phyloP scores from a whole-genome alignment of 148 eudicot species.

The Mesembryanthemum crystallinum region DNA sequence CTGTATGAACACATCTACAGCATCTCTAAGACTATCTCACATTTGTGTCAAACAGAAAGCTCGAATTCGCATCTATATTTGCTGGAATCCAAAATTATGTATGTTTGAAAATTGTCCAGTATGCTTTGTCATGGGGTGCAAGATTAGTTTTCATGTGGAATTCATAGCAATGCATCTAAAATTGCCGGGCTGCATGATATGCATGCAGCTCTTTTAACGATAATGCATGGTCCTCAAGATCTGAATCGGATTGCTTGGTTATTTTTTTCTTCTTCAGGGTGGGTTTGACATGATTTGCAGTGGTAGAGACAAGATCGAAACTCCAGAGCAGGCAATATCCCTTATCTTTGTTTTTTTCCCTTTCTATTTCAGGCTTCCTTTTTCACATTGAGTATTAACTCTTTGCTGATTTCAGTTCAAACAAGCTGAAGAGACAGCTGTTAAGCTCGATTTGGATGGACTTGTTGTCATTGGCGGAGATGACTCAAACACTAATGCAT shows the following conservation, averaged over 20 bases:
- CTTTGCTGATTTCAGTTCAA: conserved; percentile 60
- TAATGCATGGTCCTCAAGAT: background rate
- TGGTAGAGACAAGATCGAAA: conserved; percentile 99
- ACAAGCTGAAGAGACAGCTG: conserved; percentile 91
- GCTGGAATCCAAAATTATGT: background rate
- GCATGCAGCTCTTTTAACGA: background rate
- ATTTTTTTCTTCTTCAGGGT: conserved; percentile 48
- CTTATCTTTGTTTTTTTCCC: background rate
- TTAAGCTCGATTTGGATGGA: conserved; percentile 94
- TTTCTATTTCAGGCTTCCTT: background rate
- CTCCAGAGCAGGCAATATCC: conserved; percentile 86
- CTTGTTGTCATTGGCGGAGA: conserved; percentile 98
- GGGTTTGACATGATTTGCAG: conserved; percentile 98
- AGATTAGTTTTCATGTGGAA: too few relatives aligned
- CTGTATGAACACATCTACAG: background rate
- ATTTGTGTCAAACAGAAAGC: background rate
- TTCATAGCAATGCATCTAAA: too few relatives aligned
- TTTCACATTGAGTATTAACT: background rate
- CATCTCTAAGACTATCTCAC: background rate
- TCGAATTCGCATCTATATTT: conserved; percentile 2
- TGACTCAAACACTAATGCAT: conserved; percentile 97
- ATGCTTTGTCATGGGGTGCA: too few relatives aligned
- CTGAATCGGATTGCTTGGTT: background rate
- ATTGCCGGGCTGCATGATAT: background rate
- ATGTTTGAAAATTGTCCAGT: too few relatives aligned